These are phyloP conservation scores for Rhododendron molle DNA, from an alignment of 148 eudicot genomes.

Conservation along the genomic window DNA sequence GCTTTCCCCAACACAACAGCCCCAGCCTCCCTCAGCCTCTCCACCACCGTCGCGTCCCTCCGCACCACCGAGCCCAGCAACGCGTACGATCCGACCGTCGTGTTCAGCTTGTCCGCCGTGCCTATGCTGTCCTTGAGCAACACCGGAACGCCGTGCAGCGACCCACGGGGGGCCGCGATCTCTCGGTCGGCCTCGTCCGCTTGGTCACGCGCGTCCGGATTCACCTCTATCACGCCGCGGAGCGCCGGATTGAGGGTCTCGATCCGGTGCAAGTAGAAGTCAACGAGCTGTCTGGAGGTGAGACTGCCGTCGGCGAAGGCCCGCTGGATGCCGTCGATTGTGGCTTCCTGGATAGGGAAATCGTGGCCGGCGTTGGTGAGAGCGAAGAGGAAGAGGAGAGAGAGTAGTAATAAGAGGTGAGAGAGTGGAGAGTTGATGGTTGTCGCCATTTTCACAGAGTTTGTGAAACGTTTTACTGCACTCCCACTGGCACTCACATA, in stretches of 20 bases:
- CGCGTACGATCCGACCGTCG: conserved; percentile 70
- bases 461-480: too few relatives aligned
- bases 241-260: conserved; percentile 39
- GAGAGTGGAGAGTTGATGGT: background rate
- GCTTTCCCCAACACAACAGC: conserved; percentile 60
- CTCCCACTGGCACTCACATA: too few relatives aligned
- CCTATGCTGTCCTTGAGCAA: conserved; percentile 58
- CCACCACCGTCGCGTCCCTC: conserved; percentile 59
- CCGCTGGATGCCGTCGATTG: conserved; percentile 36
- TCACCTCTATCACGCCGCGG: conserved; percentile 51
- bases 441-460: background rate
- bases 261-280: conserved; percentile 47
- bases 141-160: conserved; percentile 67
- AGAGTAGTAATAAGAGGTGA: background rate
- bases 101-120: conserved; percentile 49
- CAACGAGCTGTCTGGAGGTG: conserved; percentile 47
- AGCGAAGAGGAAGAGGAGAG: background rate
- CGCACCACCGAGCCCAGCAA: conserved; percentile 57
- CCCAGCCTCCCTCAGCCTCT: conserved; percentile 48
- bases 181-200: conserved; percentile 48
- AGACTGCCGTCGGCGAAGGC: conserved; percentile 47
- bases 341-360: conserved; percentile 44
- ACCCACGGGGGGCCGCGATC: background rate
- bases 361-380: conserved; percentile 7
- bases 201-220: conserved; percentile 51